Conservation (phyloP, 495 filamentous ascomycete genomes). For the Choiromyces venosus region DNA sequence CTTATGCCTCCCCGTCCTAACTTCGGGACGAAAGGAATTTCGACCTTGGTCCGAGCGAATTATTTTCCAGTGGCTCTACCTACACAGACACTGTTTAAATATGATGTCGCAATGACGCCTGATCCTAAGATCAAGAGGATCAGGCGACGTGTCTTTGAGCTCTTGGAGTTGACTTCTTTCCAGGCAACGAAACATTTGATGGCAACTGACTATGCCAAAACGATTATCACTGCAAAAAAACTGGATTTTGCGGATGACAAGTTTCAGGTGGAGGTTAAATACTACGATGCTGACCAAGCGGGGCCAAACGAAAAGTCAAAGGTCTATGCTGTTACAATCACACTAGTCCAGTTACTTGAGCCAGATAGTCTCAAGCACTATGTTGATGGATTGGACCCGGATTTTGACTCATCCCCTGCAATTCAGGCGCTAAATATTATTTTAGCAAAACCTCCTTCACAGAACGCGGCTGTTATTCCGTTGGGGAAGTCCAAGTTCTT, state of each 20-base stretch:
- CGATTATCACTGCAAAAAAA: conserved; percentile 28
- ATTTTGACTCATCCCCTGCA: conserved; percentile 37
- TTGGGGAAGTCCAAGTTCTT: conserved; percentile 41
- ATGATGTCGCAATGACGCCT: conserved; percentile 44
- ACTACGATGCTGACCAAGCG: conserved; percentile 45
- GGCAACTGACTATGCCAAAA: conserved; percentile 53
- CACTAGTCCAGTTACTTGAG: conserved; percentile 31
- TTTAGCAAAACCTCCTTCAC: conserved; percentile 39
- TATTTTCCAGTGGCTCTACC: conserved; percentile 53
- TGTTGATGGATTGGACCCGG: conserved; percentile 30
- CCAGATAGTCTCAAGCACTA: conserved; percentile 35
- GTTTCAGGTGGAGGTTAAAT: conserved; percentile 32
- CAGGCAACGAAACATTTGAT: conserved; percentile 41
- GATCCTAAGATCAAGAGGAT: conserved; percentile 51
- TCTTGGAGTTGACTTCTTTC: conserved; percentile 44
- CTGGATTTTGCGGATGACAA: conserved; percentile 30
- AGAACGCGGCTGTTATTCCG: conserved; percentile 25
- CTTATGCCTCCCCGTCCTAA: conserved; percentile 52
- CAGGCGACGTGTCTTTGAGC: conserved; percentile 50
- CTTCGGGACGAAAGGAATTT: conserved; percentile 53
- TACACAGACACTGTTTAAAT: conserved; percentile 43
- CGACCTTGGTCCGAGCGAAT: conserved; percentile 58
- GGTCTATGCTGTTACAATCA: conserved; percentile 34
- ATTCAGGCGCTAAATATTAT: conserved; percentile 45
- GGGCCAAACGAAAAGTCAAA: conserved; percentile 39